Percentiles rank a stretch among this genome's conserved stretches.
Conservation (phyloP, 2,329 filamentous ascomycete genomes). For the Chrysoporthe deuterocubensis region DNA sequence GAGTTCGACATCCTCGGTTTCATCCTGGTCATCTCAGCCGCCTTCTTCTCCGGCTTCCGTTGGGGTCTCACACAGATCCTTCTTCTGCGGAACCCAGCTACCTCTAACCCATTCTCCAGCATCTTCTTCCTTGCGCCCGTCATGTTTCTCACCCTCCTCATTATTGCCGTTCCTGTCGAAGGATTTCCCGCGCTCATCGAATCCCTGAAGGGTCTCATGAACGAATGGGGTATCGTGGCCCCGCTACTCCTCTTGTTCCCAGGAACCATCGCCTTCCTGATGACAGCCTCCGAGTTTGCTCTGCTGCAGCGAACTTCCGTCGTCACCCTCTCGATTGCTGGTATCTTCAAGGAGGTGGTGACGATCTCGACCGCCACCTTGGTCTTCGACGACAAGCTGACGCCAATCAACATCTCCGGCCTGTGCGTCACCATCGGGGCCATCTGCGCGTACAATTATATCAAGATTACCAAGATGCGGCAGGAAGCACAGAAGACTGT, state of each 20-base stretch:
- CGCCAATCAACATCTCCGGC: slow-evolving; percentile 83
- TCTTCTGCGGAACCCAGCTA: slow-evolving; percentile 89
- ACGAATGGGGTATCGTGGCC: slow-evolving; percentile 71
- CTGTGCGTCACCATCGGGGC: slow-evolving; percentile 86
- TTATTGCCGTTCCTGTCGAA: slow-evolving; percentile 85
- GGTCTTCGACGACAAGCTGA: slow-evolving; percentile 87
- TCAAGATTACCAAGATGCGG: slow-evolving; percentile 91
- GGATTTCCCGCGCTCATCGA: slow-evolving; percentile 70
- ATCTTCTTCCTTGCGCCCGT: slow-evolving; percentile 97
- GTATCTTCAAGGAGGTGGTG: slow-evolving; percentile 98
- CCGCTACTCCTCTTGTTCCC: slow-evolving; percentile 84
- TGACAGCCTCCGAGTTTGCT: slow-evolving; percentile 96
- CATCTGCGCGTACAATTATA: slow-evolving; percentile 89
- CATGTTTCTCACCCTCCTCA: slow-evolving; percentile 85
- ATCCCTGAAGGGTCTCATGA: slow-evolving; percentile 66
- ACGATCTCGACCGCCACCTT: slow-evolving; percentile 88
- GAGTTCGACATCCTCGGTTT: slow-evolving; percentile 88
- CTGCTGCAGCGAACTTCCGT: slow-evolving; percentile 93
- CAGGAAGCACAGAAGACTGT: slow-evolving; percentile 66
- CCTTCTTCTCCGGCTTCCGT: slow-evolving; percentile 94
- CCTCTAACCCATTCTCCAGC: slow-evolving; percentile 93
- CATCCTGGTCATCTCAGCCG: slow-evolving; percentile 86
- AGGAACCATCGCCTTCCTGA: slow-evolving; percentile 87
- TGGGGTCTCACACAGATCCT: slow-evolving; percentile 99
- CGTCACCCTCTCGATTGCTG: slow-evolving; percentile 93